Evolutionary conservation across 805 yeast species (phyloP).

Genomic region (Candida tallmaniae): DNA sequence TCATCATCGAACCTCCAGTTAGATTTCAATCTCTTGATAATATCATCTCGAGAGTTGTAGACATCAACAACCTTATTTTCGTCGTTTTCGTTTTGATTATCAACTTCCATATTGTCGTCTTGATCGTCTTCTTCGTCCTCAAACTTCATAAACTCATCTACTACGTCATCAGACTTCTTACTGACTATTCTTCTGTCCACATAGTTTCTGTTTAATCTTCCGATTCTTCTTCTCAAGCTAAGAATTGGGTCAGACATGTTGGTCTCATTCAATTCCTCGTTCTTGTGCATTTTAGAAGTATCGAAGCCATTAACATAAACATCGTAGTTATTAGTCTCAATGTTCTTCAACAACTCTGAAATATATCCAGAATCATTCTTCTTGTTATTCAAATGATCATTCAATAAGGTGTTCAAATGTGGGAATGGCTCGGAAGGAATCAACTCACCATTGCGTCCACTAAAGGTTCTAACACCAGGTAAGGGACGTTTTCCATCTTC

Average conservation of each 20-base stretch:
- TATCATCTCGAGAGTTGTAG: constrained; percentile 44
- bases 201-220: constrained; percentile 65
- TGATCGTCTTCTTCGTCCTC: constrained; percentile 13
- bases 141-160: constrained; percentile 39
- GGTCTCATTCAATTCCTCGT: constrained; percentile 16
- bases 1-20: constrained; percentile 70
- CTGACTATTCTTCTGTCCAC: constrained; percentile 58
- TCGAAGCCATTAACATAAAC: constrained; percentile 38
- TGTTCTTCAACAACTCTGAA: constrained; percentile 35
- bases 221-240: constrained; percentile 68
- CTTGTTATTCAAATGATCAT: constrained; percentile 22
- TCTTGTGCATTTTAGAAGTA: constrained; percentile 10
- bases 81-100: constrained; percentile 8
- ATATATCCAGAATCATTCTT: constrained; percentile 27
- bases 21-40: constrained; percentile 46
- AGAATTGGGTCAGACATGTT: constrained; percentile 48
- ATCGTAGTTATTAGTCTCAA: constrained; percentile 35
- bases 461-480: constrained; percentile 41
- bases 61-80: constrained; percentile 25
- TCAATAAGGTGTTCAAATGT: constrained; percentile 38
- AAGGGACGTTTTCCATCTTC: constrained; percentile 44
- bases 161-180: constrained; percentile 18
- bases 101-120: constrained; percentile 18
- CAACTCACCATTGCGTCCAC: constrained; percentile 48
- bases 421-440: constrained; percentile 46